These are phyloP conservation scores for Lentinula aciculospora DNA, from an alignment of 768 basidiomycete genomes.

Conservation along the genomic window DNA sequence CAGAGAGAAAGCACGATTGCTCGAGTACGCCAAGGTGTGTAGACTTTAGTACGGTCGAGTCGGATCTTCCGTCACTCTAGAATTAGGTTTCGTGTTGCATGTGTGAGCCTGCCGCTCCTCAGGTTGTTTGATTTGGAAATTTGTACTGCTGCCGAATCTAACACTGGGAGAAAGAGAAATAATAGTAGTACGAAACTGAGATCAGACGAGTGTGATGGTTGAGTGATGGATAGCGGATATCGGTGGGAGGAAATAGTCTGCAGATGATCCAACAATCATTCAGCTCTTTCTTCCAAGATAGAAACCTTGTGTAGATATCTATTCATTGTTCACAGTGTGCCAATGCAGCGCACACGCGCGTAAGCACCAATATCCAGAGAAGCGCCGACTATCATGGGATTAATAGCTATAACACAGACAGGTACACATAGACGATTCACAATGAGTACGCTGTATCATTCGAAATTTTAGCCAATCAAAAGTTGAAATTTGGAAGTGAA, in stretches of 20 bases:
- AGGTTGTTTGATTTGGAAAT: too few relatives aligned
- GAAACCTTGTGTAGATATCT: too few relatives aligned
- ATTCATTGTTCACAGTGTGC: background rate
- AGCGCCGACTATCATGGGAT: background rate
- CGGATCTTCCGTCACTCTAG: background rate
- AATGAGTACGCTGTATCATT: too few relatives aligned
- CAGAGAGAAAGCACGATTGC: background rate
- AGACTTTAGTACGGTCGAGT: background rate
- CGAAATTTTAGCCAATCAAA: too few relatives aligned
- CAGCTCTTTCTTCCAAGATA: too few relatives aligned
- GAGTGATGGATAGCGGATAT: background rate
- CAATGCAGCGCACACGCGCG: background rate
- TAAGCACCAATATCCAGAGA: background rate
- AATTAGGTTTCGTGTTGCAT: background rate
- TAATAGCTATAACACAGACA: too few relatives aligned
- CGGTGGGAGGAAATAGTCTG: background rate
- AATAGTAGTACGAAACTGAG: background rate
- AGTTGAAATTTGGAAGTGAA: too few relatives aligned
- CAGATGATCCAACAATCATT: background rate
- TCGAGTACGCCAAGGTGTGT: background rate
- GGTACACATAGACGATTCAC: too few relatives aligned
- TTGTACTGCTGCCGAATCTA: too few relatives aligned
- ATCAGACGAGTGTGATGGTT: too few relatives aligned
- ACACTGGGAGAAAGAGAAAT: background rate
- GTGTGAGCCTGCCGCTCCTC: background rate